A percentile compares a stretch with the other conserved stretches of the same genome.
phyloP scores from a whole-genome alignment of 1,284 basidiomycete species.

The Rhodotorula sp. region DNA sequence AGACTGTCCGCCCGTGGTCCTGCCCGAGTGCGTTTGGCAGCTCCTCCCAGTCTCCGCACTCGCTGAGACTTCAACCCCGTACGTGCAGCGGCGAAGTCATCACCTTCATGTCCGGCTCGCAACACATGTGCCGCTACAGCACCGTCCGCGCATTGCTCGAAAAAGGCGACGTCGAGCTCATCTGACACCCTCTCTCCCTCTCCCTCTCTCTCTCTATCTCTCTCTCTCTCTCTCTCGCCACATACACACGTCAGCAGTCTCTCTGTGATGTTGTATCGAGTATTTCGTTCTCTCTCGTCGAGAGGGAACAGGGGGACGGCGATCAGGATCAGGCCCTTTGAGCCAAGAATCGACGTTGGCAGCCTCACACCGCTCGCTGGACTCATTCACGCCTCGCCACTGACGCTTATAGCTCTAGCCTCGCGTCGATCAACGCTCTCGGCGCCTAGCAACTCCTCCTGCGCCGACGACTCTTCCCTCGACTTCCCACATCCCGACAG shows the following conservation, averaged over 20 bases:
- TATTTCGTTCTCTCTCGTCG: background rate
- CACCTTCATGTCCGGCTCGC: constrained; percentile 23
- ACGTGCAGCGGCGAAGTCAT: constrained; percentile 27
- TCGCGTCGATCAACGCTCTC: too few species aligned
- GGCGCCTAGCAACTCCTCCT: too few species aligned
- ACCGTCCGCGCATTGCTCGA: constrained; percentile 29
- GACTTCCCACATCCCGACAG: too few species aligned
- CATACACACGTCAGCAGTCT: background rate
- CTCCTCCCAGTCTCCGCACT: too few species aligned
- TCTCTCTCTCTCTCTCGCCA: background rate
- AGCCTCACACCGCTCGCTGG: too few species aligned
- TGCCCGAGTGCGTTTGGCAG: constrained; percentile 29
- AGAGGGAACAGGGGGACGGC: too few species aligned
- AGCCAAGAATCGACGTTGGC: too few species aligned
- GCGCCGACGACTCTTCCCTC: too few species aligned
- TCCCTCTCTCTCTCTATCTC: background rate
- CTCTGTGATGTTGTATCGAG: background rate
- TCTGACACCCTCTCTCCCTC: constrained; percentile 5
- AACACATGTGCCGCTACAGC: constrained; percentile 42
- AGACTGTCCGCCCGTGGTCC: constrained; percentile 34
- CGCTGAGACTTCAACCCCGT: background rate
- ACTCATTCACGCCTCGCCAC: too few species aligned
- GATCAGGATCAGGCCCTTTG: too few species aligned
- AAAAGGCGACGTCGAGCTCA: constrained; percentile 26
- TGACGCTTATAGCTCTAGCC: too few species aligned